A percentile compares a stretch with the other conserved stretches of the same genome.
phyloP scores from a whole-genome alignment of 768 basidiomycete species.

The Pleurotus sapidus region DNA sequence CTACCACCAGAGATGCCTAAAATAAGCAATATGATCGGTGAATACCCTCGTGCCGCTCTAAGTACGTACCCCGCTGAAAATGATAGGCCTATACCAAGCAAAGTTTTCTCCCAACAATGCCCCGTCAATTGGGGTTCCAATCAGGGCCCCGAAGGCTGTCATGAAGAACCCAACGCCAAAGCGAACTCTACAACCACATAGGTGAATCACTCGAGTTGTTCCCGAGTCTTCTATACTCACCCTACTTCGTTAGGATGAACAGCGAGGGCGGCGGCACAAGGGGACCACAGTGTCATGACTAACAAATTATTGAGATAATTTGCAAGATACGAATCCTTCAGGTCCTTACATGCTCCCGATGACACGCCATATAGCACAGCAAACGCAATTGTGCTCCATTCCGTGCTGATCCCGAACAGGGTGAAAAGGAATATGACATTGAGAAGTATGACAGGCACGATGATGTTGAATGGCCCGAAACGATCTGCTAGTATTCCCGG shows the following conservation, averaged over 20 bases:
- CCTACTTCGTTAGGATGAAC: neutral
- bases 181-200: neutral
- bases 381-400: constrained; percentile 37
- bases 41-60: no score
- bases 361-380: constrained; percentile 50
- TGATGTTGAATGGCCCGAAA: constrained; percentile 47
- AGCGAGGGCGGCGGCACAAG: neutral
- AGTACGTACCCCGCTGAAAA: neutral
- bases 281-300: neutral
- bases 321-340: neutral
- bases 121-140: neutral
- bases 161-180: neutral
- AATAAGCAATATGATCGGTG: no score
- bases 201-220: no score
- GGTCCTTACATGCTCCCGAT: constrained; percentile 44
- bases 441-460: constrained; percentile 37
- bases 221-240: neutral
- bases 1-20: no score
- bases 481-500: constrained; percentile 54
- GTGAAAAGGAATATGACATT: constrained; percentile 41
- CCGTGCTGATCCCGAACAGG: constrained; percentile 39
- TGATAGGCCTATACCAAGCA: neutral
- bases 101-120: neutral
- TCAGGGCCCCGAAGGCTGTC: neutral
- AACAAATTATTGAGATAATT: neutral